These are phyloP conservation scores for Tylopilus sp. DNA, from an alignment of 768 basidiomycete species.

Conservation along the genomic window DNA sequence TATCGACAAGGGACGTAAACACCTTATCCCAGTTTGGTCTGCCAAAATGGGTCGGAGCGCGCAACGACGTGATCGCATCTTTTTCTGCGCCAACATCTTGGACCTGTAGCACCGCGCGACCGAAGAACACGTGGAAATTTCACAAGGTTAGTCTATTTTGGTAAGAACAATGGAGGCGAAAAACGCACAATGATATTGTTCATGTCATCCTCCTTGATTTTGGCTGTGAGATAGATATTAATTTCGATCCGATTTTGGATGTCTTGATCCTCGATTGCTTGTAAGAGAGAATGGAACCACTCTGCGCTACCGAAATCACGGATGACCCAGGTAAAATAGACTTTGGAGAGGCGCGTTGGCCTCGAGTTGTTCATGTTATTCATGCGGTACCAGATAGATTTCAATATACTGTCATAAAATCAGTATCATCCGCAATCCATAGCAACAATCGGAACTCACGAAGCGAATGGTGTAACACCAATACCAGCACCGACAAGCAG, in stretches of 20 bases:
- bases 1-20: constrained; percentile 69
- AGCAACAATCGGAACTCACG: constrained; percentile 47
- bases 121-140: background rate
- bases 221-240: constrained; percentile 89
- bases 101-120: constrained; percentile 37
- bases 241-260: constrained; percentile 84
- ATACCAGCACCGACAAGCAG: constrained; percentile 93
- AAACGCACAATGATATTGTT: constrained; percentile 79
- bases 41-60: constrained; percentile 92
- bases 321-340: constrained; percentile 95
- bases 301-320: constrained; percentile 87
- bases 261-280: constrained; percentile 93
- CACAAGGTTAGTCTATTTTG: background rate
- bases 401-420: constrained; percentile 57
- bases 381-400: constrained; percentile 96
- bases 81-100: constrained; percentile 92
- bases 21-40: constrained; percentile 83
- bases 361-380: constrained; percentile 76
- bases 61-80: constrained; percentile 85
- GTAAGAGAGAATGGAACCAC: constrained; percentile 92
- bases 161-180: background rate
- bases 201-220: constrained; percentile 89
- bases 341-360: constrained; percentile 83
- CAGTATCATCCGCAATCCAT: background rate
- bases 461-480: constrained; percentile 94